Evolutionary conservation across 495 filamentous ascomycete species (phyloP).

Genomic region (Neurospora sp.): DNA sequence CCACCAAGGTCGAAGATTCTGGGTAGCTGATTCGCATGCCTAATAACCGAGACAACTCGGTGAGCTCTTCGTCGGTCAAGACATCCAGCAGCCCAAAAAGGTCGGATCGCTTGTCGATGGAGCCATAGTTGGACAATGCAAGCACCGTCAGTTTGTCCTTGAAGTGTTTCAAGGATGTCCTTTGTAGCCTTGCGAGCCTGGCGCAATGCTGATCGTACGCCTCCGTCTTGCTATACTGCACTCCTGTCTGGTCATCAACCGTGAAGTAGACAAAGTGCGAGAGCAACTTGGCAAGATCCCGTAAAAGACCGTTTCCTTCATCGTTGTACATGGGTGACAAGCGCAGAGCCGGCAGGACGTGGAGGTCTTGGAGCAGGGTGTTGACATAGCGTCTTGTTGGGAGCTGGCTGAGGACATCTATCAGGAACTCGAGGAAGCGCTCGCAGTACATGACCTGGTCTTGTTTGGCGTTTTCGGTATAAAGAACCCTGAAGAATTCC

Average conservation of each 20-base stretch:
- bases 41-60: slow-evolving; percentile 57
- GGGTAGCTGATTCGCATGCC: slow-evolving; percentile 75
- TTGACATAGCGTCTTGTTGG: slow-evolving; percentile 93
- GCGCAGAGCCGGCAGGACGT: slow-evolving; percentile 71
- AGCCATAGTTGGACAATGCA: slow-evolving; percentile 84
- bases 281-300: slow-evolving; percentile 70
- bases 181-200: slow-evolving; percentile 67
- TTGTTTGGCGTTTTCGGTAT: slow-evolving; percentile 40
- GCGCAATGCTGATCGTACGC: slow-evolving; percentile 72
- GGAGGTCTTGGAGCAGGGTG: slow-evolving; percentile 79
- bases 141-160: slow-evolving; percentile 85
- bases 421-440: slow-evolving; percentile 81
- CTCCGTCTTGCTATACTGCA: slow-evolving; percentile 58
- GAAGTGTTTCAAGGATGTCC: slow-evolving; percentile 71
- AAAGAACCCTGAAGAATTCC: slow-evolving; percentile 69
- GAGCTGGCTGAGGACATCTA: slow-evolving; percentile 85
- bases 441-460: slow-evolving; percentile 78
- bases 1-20: slow-evolving; percentile 47
- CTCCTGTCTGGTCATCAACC: slow-evolving; percentile 83
- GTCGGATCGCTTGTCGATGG: slow-evolving; percentile 69
- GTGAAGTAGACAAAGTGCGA: slow-evolving; percentile 81
- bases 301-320: slow-evolving; percentile 64
- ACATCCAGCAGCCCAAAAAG: slow-evolving; percentile 65
- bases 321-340: slow-evolving; percentile 70
- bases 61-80: slow-evolving; percentile 64